Evolutionary conservation across 169 alveolate species (phyloP).

Genomic region (Cryptosporidium meleagridis): DNA sequence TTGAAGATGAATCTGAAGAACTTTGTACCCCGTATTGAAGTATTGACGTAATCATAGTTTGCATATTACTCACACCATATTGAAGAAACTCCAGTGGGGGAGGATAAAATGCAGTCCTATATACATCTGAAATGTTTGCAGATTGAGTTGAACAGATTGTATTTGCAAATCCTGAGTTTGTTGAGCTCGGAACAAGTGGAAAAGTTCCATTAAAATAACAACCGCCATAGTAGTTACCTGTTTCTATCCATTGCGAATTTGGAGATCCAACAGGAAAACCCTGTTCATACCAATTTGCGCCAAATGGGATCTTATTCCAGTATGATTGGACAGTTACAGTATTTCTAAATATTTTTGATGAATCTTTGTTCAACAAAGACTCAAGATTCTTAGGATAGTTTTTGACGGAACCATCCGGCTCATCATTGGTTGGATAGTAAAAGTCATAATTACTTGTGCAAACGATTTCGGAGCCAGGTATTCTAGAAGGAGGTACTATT

Average conservation of each 20-base stretch:
- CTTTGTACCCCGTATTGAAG: constrained; percentile 57
- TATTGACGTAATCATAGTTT: constrained; percentile 52
- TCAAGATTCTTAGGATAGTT: constrained; percentile 30
- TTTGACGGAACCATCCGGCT: constrained; percentile 19
- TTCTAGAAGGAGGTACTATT: constrained; percentile 66
- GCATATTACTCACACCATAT: constrained; percentile 63
- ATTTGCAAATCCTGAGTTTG: constrained; percentile 34
- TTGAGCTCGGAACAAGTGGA: constrained; percentile 64
- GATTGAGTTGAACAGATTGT: constrained; percentile 43
- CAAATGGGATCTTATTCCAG: constrained; percentile 73
- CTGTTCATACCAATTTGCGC: constrained; percentile 56
- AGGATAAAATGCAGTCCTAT: constrained; percentile 69
- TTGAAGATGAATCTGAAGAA: not conserved
- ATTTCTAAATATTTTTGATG: constrained; percentile 23
- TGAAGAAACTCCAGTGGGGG: constrained; percentile 52
- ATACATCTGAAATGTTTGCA: constrained; percentile 26
- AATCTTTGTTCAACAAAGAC: constrained; percentile 8
- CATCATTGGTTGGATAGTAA: constrained; percentile 56
- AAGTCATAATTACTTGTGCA: constrained; percentile 74
- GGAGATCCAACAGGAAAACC: constrained; percentile 74
- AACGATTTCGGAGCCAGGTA: constrained; percentile 22
- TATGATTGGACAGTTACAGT: constrained; percentile 58
- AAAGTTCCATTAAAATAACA: constrained; percentile 67
- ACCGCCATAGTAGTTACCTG: constrained; percentile 59
- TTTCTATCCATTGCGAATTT: constrained; percentile 71